Conservation (phyloP, 495 filamentous ascomycete species). For the Hyaloscypha finlandica region DNA sequence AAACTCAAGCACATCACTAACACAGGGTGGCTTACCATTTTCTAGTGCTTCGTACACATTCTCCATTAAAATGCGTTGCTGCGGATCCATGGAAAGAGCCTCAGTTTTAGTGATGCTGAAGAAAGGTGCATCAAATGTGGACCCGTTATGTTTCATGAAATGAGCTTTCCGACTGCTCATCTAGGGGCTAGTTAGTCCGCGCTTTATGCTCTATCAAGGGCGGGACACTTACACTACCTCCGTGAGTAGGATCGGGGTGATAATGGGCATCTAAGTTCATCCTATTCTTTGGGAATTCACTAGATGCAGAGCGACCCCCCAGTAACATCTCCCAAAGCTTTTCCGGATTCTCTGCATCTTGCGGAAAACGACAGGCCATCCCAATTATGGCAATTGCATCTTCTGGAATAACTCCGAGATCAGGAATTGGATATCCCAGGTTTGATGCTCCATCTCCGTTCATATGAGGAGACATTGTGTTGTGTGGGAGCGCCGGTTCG, state of each 20-base stretch:
- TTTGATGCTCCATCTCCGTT: not conserved
- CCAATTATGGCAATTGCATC: constrained; percentile 56
- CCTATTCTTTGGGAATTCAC: not conserved
- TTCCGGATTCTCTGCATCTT: constrained; percentile 47
- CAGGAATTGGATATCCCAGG: not conserved
- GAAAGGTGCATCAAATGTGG: constrained; percentile 57
- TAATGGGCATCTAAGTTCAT: constrained; percentile 30
- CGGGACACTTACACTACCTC: not conserved
- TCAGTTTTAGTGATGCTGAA: constrained; percentile 62
- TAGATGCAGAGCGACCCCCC: not conserved
- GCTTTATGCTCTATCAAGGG: not conserved
- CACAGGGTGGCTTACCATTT: constrained; percentile 2
- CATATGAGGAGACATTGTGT: not conserved
- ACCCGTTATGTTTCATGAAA: constrained; percentile 51
- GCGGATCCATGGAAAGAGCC: constrained; percentile 59
- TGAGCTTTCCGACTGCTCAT: constrained; percentile 33
- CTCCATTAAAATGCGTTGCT: constrained; percentile 56
- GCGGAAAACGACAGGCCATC: constrained; percentile 61
- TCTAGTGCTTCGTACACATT: constrained; percentile 57
- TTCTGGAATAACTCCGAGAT: not conserved
- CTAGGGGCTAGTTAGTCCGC: not conserved
- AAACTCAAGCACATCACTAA: not conserved
- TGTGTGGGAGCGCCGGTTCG: too few relatives aligned
- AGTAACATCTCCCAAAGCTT: constrained; percentile 57
- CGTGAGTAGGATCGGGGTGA: constrained; percentile 38